These are phyloP conservation scores for Pistacia integerrima DNA, from an alignment of 345 rosid species.

Conservation along the genomic window DNA sequence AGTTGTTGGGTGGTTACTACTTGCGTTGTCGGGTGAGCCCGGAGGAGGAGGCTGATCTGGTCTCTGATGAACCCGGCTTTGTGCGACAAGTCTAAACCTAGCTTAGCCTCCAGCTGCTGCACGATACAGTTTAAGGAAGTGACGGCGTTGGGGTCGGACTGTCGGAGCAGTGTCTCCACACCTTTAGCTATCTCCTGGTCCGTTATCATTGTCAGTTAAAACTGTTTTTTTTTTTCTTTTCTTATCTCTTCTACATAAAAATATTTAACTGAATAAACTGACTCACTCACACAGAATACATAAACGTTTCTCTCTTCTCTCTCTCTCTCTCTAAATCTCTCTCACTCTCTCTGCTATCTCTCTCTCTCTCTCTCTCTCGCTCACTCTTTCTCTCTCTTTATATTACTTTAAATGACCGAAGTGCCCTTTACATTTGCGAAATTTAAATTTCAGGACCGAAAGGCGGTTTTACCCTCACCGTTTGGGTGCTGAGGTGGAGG, in stretches of 20 bases:
- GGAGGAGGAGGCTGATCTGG: constrained; percentile 78
- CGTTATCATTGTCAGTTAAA: constrained; percentile 51
- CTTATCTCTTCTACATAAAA: constrained; percentile 31
- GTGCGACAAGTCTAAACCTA: constrained; percentile 83
- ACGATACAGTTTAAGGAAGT: constrained; percentile 77
- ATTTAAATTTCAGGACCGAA: neutral
- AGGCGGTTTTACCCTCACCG: constrained; percentile 1
- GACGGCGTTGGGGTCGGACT: constrained; percentile 61
- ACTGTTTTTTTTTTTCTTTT: neutral
- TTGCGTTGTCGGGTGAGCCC: constrained; percentile 41
- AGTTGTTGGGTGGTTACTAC: constrained; percentile 17
- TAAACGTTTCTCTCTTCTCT: constrained; percentile 13
- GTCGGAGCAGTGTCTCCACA: constrained; percentile 79
- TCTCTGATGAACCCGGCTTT: constrained; percentile 79
- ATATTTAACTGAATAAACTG: constrained; percentile 45
- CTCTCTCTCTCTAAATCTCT: constrained; percentile 1
- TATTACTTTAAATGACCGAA: constrained; percentile 29
- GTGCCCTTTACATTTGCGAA: neutral
- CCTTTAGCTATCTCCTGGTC: constrained; percentile 89
- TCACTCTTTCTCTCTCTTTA: constrained; percentile 25
- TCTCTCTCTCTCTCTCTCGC: constrained; percentile 24
- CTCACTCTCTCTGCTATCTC: constrained; percentile 11
- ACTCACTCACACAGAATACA: constrained; percentile 13
- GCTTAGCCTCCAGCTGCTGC: constrained; percentile 76
- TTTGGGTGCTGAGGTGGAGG: neutral